These are phyloP conservation scores for Rhodomyrtus tomentosa DNA, from an alignment of 345 rosid species.

Conservation along the genomic window DNA sequence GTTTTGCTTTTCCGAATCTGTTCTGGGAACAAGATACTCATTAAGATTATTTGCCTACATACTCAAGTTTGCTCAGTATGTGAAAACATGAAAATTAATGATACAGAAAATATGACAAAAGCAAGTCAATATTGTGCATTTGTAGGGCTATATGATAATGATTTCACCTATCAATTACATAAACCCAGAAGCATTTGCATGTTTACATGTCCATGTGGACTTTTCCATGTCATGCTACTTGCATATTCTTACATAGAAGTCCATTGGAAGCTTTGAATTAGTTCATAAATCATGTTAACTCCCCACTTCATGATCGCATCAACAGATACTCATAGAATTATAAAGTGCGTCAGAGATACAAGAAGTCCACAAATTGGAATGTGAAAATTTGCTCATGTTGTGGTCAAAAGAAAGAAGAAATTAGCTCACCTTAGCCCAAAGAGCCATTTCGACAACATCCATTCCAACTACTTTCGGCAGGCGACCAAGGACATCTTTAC, in stretches of 20 bases:
- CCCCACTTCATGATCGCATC: not conserved
- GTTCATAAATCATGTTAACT: not conserved
- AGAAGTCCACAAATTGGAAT: not conserved
- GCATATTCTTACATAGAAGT: not conserved
- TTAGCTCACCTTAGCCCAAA: constrained; percentile 87
- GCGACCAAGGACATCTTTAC: constrained; percentile 65
- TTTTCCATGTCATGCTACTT: not conserved
- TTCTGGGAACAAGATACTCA: not conserved
- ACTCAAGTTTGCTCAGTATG: not conserved
- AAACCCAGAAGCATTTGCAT: not conserved
- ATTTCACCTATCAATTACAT: not conserved
- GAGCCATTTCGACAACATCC: constrained; percentile 93
- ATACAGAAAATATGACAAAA: not conserved
- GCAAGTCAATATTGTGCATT: not conserved
- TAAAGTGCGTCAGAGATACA: not conserved
- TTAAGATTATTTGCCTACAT: not conserved
- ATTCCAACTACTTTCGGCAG: constrained; percentile 86
- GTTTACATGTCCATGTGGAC: not conserved
- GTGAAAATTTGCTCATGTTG: not conserved
- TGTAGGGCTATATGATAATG: not conserved
- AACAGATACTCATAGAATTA: not conserved
- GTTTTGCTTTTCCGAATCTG: not conserved
- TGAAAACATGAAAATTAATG: not conserved
- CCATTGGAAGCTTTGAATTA: not conserved
- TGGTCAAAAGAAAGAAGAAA: not conserved